Evolutionary conservation across 2,329 filamentous ascomycete genomes (phyloP), one percentile per base, ranked within the genome.

Genomic region (Diaporthe amygdali): DNA sequence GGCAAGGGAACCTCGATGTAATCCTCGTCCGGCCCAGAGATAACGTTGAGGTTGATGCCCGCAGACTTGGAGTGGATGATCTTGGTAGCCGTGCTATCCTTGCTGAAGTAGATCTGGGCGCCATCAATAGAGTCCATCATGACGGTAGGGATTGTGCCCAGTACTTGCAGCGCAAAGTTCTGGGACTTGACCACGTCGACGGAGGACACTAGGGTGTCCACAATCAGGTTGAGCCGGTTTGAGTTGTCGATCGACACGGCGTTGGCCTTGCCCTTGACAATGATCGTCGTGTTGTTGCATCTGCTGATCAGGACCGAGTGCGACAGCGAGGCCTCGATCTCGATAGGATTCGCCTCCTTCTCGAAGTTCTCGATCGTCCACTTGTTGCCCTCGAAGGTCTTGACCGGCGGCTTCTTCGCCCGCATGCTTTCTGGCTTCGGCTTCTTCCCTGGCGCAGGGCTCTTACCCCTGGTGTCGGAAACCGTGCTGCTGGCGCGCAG

Each of bases 341-440:
- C 92, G 73, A 98, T 88, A 4, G 95, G 91, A 20, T 91, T 86
- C 3, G 86, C 66, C 72, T 91, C 89, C 67, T 92, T 94, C 66
- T 99, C 96, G 78, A 91, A 98, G 84, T 99, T 96, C 87, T 98
- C 96, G 77, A 99, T 90, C 70, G 92, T 90, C 96, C 96, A 99
- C 82, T 98, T 98, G 83, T 94, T 98, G 68, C 93, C 93, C 73
- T 95, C 92, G 1, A 96, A 88, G 74, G 93, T 92, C 85, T 93
- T 94, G 80, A 90, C 92, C 14, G 93, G 86, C 66, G 93, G 93
- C 83, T 95, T 96, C 86, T 95, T 95, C 37, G 90, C 87, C 63
- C 93, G 91, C 92, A 96, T 93, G 81, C 89, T 94, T 82, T 96
- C 92, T 3, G 94, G 94, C 84, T 96, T 96, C 66, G 93, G 92